Percentiles rank a stretch among this genome's conserved stretches.
Conservation (phyloP, 805 yeast genomes). For the Saccharomycopsis olivae region DNA sequence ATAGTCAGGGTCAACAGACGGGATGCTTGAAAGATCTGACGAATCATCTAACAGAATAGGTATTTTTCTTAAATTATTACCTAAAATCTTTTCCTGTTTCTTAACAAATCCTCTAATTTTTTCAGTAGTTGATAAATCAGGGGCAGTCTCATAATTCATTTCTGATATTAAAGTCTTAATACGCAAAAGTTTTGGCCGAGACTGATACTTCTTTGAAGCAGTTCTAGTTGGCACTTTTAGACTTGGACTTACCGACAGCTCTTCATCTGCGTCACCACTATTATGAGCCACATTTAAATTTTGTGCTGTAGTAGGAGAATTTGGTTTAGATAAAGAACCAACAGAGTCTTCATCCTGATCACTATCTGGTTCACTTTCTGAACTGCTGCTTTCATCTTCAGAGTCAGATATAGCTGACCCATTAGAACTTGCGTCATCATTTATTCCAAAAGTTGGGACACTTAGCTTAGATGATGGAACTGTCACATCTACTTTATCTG, state of each 20-base stretch:
- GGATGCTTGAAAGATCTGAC: too few species aligned
- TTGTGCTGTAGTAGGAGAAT: not conserved
- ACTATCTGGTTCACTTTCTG: not conserved
- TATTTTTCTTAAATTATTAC: slow-evolving; percentile 8
- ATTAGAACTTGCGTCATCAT: too few species aligned
- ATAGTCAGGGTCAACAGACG: slow-evolving; percentile 9
- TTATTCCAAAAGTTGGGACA: not conserved
- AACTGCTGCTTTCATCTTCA: not conserved
- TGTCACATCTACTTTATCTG: too few species aligned
- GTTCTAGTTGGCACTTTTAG: not conserved
- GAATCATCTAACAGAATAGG: too few species aligned
- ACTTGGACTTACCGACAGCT: not conserved
- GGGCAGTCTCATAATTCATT: slow-evolving; percentile 20
- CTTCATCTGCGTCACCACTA: not conserved
- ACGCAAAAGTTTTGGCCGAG: slow-evolving; percentile 9
- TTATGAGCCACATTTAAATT: not conserved
- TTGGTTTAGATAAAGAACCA: not conserved
- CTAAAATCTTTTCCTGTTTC: slow-evolving; percentile 11
- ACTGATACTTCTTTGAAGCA: not conserved
- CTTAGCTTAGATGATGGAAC: not conserved
- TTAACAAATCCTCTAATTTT: slow-evolving; percentile 14
- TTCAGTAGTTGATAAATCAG: slow-evolving; percentile 15
- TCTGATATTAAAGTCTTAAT: slow-evolving; percentile 24
- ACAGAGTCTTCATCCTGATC: not conserved
- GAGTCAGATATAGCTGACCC: not conserved